Base-by-base conservation (phyloP, 352 stramenopile genomes). In the Blastocystis hominis region DNA sequence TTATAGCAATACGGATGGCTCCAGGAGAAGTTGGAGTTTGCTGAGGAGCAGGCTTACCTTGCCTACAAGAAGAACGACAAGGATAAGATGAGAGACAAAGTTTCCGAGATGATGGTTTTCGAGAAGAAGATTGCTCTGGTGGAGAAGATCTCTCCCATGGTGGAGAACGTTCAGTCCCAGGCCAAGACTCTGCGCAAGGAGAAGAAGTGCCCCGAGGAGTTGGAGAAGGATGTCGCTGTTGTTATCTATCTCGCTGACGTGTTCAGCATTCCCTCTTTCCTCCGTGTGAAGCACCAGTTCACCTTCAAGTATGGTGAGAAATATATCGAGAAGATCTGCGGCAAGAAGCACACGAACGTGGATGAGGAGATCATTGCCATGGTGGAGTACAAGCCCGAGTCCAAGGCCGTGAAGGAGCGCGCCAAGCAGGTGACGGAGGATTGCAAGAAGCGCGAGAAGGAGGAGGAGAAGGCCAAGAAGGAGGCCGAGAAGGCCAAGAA, bases 151-250 rank as follows among this genome's bases (percentile, higher is more conserved):
- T 84, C 47, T 17, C 72, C 72, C 24, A 84, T 84, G 3, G 56
- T 84, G 3, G 72, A 84, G 50, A 84, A 64, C 3, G 56, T 84
- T 24, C 72, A 84, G 72, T 38, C 47, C 5, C 50, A 84, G 30
- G 30, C 72, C 1, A 84, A 84, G 30, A 30, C 20, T 10, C 72
- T 84, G 3, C 50, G 72, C 4, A 84, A 84, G 50, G 72, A 84
- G 72, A 84, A 84, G 72, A 84, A 84, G 50, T 84, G 72, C 62
- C 72, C 72, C 30, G 72, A 84, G n/a, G 72, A 84, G 10, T n/a
- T 84, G 13, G 36, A 38, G 20, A 84, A 66, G 72, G 72, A 84
- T 42, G 72, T 84, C 9, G 54, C 72, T 5, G 62, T 53, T 2
- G 46, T 84, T 36, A 46, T 84, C 13, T 84, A 68, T 61, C 56